A percentile compares a stretch with the other conserved stretches of the same genome.
Conservation (phyloP, 441 rosid species). For the Hura crepitans region DNA sequence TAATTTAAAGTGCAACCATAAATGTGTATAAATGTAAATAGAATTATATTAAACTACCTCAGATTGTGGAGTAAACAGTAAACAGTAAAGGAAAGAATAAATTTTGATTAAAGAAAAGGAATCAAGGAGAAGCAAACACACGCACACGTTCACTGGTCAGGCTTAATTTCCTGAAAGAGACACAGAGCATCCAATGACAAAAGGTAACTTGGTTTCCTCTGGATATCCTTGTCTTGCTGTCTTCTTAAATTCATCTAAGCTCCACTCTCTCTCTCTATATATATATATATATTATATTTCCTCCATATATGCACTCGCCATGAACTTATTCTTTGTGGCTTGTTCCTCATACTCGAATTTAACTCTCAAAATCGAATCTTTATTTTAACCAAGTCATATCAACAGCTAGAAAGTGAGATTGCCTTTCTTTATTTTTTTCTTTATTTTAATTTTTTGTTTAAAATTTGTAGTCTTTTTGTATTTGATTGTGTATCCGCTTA, state of each 20-base stretch:
- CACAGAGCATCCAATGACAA: conserved; percentile 45
- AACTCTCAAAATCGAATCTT: conserved; percentile 19
- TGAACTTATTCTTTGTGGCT: conserved; percentile 36
- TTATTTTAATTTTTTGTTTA: conserved; percentile 7
- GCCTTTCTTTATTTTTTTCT: conserved; percentile 3
- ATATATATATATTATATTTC: neutral
- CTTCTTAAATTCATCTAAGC: neutral
- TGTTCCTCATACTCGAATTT: conserved; percentile 46
- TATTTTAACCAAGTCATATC: conserved; percentile 4
- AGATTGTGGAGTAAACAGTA: no score
- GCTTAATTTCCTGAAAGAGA: conserved; percentile 18
- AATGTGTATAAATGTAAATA: no score
- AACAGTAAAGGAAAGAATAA: no score
- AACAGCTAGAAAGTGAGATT: conserved; percentile 40
- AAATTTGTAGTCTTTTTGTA: neutral
- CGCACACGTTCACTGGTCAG: neutral
- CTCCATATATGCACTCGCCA: conserved; percentile 13
- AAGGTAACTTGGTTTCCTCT: conserved; percentile 5
- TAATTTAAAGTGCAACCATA: no score
- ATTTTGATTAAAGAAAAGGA: no score
- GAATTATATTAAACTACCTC: no score
- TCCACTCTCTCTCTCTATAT: neutral
- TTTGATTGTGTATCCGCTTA: neutral
- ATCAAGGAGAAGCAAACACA: neutral
- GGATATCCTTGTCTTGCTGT: conserved; percentile 20